Percentiles rank a stretch among this genome's conserved stretches.
Evolutionary conservation across 192 early-diverging fungal genomes (phyloP).

Genomic region (Backusella circina): DNA sequence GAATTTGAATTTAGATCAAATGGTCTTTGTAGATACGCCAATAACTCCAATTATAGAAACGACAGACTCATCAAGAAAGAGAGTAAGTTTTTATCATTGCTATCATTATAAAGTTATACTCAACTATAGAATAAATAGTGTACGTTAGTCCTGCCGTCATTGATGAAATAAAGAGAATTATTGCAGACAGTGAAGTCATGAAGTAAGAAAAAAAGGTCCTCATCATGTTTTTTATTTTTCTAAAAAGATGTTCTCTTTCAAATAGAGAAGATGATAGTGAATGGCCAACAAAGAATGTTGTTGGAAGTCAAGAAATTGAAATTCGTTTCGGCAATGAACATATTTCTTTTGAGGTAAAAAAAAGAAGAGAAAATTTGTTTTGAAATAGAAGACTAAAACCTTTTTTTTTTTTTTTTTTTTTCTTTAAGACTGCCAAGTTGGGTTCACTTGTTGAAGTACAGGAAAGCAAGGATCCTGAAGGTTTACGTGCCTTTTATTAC

Average conservation of each 20-base stretch:
- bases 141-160: constrained; percentile 76
- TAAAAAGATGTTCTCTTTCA: background rate
- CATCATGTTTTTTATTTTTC: background rate
- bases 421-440: constrained; percentile 78
- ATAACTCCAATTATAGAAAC: constrained; percentile 97
- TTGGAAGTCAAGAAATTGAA: constrained; percentile 93
- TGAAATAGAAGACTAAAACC: too few relatives aligned
- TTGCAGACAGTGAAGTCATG: constrained; percentile 88
- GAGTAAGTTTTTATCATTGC: constrained; percentile 41
- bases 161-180: constrained; percentile 85
- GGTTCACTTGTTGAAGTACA: constrained; percentile 89
- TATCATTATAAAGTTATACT: too few relatives aligned
- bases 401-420: background rate
- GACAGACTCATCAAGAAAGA: constrained; percentile 95
- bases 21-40: constrained; percentile 91
- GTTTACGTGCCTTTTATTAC: constrained; percentile 92
- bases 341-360: constrained; percentile 82
- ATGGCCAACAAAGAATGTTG: constrained; percentile 90
- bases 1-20: constrained; percentile 92
- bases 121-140: constrained; percentile 40
- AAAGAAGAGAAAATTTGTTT: background rate
- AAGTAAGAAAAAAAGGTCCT: constrained; percentile 42
- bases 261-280: constrained; percentile 81
- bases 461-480: constrained; percentile 89
- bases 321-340: constrained; percentile 87